phyloP scores from a whole-genome alignment of 2,329 filamentous ascomycete species.

The Xylaria arbuscula region DNA sequence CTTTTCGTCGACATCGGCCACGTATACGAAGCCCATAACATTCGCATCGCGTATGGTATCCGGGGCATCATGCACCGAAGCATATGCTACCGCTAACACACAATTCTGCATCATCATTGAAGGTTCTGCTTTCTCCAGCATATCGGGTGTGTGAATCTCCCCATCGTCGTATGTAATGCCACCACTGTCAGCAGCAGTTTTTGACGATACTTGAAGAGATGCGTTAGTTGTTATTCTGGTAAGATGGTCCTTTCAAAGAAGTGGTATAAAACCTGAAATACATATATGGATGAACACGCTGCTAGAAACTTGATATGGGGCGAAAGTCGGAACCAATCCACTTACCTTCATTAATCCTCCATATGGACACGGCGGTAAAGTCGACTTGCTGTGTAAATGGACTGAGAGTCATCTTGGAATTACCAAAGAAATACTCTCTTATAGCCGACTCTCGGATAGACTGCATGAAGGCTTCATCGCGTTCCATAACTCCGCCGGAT shows the following conservation, averaged over 20 bases:
- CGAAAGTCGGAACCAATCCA: conserved; percentile 19
- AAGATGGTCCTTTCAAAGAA: not conserved
- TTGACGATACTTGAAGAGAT: conserved; percentile 19
- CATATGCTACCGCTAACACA: conserved; percentile 86
- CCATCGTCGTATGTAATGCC: conserved; percentile 38
- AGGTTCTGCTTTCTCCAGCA: conserved; percentile 72
- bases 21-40: conserved; percentile 92
- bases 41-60: conserved; percentile 81
- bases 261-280: not conserved
- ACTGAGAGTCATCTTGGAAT: conserved; percentile 78
- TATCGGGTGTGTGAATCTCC: conserved; percentile 47
- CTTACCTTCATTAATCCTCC: conserved; percentile 72
- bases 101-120: conserved; percentile 79
- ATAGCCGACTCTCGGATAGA: conserved; percentile 79
- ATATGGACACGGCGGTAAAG: conserved; percentile 79
- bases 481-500: conserved; percentile 84
- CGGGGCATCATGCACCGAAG: conserved; percentile 73
- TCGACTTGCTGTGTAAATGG: conserved; percentile 89
- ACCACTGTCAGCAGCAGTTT: conserved; percentile 28
- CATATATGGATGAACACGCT: not conserved
- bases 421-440: conserved; percentile 94
- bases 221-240: conserved; percentile 11
- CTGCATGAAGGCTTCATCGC: conserved; percentile 79
- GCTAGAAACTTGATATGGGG: not conserved
- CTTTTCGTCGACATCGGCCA: conserved; percentile 89